Conservation (phyloP, 768 basidiomycete species). For the Podaxis sp. region DNA sequence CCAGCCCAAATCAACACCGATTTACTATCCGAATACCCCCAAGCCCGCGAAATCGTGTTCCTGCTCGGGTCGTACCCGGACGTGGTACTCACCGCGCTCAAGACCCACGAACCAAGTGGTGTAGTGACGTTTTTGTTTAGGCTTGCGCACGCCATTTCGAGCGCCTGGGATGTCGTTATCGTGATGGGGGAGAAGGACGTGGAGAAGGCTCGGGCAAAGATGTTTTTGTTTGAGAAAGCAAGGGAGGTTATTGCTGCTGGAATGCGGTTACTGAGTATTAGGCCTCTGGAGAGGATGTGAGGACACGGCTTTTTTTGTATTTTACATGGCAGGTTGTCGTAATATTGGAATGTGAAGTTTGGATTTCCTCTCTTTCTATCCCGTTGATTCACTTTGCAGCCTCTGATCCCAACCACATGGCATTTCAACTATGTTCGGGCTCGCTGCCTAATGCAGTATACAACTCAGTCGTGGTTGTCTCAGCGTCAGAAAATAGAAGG, state of each 20-base stretch:
- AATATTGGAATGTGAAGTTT: too few species aligned
- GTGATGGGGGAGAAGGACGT: slow-evolving; percentile 80
- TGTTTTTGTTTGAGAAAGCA: slow-evolving; percentile 88
- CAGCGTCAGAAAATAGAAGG: too few species aligned
- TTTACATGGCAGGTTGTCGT: too few species aligned
- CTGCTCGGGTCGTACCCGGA: slow-evolving; percentile 90
- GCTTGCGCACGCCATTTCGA: slow-evolving; percentile 83
- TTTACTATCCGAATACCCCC: slow-evolving; percentile 59
- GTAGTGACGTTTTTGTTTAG: slow-evolving; percentile 90
- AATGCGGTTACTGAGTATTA: slow-evolving; percentile 85
- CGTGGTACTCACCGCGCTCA: slow-evolving; percentile 82
- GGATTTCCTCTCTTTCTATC: too few species aligned
- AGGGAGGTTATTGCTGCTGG: slow-evolving; percentile 86
- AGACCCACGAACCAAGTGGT: slow-evolving; percentile 84
- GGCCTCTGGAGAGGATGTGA: slow-evolving; percentile 91
- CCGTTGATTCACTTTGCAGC: too few species aligned
- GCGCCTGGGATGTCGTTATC: slow-evolving; percentile 88
- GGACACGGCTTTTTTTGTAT: background rate
- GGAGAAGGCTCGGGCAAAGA: slow-evolving; percentile 75
- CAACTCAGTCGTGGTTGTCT: too few species aligned
- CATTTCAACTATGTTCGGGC: too few species aligned
- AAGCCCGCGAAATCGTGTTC: slow-evolving; percentile 80
- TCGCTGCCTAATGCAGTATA: too few species aligned
- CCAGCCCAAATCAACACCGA: slow-evolving; percentile 65
- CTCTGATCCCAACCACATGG: too few species aligned